Evolutionary conservation across 129 eudicot genomes (phyloP).

Genomic region (Pseudognaphalium luteoalbum): DNA sequence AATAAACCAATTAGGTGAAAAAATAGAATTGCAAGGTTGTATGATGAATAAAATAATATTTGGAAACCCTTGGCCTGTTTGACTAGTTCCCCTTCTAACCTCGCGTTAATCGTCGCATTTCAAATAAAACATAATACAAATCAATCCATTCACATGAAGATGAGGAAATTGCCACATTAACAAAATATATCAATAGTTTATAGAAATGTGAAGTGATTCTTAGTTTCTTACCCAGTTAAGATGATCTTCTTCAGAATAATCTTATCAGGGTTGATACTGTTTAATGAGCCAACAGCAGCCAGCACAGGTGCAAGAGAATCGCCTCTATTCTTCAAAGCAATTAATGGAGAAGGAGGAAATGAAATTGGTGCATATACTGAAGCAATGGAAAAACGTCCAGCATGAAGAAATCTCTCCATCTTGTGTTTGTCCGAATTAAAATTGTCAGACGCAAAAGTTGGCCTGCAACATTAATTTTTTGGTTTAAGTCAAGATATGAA

Average conservation of each 20-base stretch:
- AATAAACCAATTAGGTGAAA: no score
- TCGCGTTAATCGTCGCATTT: no score
- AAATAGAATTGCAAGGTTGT: no score
- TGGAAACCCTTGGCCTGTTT: no score
- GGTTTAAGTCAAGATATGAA: neutral
- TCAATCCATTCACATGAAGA: no score
- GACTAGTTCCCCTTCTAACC: no score
- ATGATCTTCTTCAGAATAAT: conserved; percentile 79
- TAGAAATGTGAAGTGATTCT: conserved; percentile 11
- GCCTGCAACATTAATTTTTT: conserved; percentile 52
- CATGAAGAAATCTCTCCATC: conserved; percentile 98
- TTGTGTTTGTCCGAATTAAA: conserved; percentile 82
- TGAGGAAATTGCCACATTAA: no score
- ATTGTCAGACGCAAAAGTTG: conserved; percentile 84
- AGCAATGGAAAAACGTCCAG: conserved; percentile 81
- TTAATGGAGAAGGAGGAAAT: conserved; percentile 78
- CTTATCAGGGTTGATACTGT: conserved; percentile 75
- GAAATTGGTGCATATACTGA: conserved; percentile 87
- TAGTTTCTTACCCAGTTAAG: conserved; percentile 81
- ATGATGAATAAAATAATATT: no score
- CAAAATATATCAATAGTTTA: neutral
- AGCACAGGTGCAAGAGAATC: conserved; percentile 53
- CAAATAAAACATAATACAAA: no score
- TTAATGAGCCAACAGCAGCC: conserved; percentile 93
- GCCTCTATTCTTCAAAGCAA: conserved; percentile 66